Evolutionary conservation across 495 filamentous ascomycete species (phyloP), one percentile per base, ranked within the genome.

Genomic region (Neurospora cerealis): DNA sequence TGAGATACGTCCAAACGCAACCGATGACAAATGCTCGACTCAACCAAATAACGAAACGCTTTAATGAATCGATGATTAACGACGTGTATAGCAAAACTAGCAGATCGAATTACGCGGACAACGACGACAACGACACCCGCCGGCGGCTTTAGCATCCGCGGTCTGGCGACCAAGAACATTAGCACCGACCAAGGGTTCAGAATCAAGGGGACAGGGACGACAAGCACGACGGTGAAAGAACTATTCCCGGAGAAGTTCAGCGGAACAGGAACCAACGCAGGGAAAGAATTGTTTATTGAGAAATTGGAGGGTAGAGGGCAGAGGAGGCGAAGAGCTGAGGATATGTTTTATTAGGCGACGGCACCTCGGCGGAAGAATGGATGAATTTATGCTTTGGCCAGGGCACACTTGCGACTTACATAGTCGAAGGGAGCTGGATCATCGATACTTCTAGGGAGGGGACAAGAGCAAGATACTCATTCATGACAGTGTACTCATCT

Each of bases 271-370:
- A 66, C 24, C 54, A 93, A 93, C 80, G 81, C 88, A 7, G 88
- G 88, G 36, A 94, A 93, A 81, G 92, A 94, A 78, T 81, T 95
- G 8, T 93, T 95, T 73, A 81, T 81, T 2, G 85, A 86, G 39
- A 83, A 81, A 72, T 39, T 87, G 7, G 85, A 86, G 44, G 85
- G 84, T 3, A 81, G 87, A 74, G 78, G 83, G 0, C 75, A 79
- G 54, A 83, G 81, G 71, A 82, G 88, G 70, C 84, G 86, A 72
- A 86, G 78, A 74, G 88, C 88, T 0, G 86, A 87, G 70, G 88
- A 89, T 77, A 78, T 86, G 72, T 89, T 89, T 77, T 80, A 83
- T 62, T 88, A 85, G 42, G 28, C 24, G 28, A 17, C 34, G 28
- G 28, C 15, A 3, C 28, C 6, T 66, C 15, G 0, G 54, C 3